These are phyloP conservation scores for Umbilicus rupestris DNA, from an alignment of 164 flowering plant genomes.

Conservation along the genomic window DNA sequence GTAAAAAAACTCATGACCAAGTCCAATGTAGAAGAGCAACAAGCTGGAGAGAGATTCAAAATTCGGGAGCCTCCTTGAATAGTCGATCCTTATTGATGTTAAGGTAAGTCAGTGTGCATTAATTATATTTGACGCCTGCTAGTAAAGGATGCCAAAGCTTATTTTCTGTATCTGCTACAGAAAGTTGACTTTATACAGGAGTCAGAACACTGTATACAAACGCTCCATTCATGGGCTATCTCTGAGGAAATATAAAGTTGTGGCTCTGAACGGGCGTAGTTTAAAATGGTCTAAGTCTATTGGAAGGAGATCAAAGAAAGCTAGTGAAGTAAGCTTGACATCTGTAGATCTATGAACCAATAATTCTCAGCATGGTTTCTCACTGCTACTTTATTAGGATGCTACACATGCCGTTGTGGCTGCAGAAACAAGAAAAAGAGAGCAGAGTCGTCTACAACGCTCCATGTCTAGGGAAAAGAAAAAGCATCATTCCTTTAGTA, in stretches of 20 bases:
- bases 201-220: constrained; percentile 66
- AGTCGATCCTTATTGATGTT: constrained; percentile 33
- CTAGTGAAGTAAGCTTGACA: constrained; percentile 53
- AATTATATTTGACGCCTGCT: neutral
- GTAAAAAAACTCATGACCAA: constrained; percentile 12
- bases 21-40: constrained; percentile 74
- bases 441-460: constrained; percentile 29
- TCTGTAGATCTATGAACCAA: neutral
- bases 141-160: neutral
- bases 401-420: constrained; percentile 81
- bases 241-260: constrained; percentile 67
- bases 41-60: constrained; percentile 31
- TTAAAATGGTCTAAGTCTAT: constrained; percentile 96
- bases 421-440: constrained; percentile 53
- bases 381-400: constrained; percentile 26
- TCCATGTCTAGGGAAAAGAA: constrained; percentile 19
- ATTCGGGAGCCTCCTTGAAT: constrained; percentile 18
- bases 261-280: constrained; percentile 69
- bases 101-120: constrained; percentile 26
- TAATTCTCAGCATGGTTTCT: neutral
- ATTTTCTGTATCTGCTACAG: constrained; percentile 17
- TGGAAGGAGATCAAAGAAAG: constrained; percentile 65
- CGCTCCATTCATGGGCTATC: constrained; percentile 79
- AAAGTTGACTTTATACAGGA: constrained; percentile 48
- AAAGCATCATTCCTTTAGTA: constrained; percentile 38